phyloP scores from a whole-genome alignment of 2,329 filamentous ascomycete genomes.

The Monilinia vaccinii-corymbosi region DNA sequence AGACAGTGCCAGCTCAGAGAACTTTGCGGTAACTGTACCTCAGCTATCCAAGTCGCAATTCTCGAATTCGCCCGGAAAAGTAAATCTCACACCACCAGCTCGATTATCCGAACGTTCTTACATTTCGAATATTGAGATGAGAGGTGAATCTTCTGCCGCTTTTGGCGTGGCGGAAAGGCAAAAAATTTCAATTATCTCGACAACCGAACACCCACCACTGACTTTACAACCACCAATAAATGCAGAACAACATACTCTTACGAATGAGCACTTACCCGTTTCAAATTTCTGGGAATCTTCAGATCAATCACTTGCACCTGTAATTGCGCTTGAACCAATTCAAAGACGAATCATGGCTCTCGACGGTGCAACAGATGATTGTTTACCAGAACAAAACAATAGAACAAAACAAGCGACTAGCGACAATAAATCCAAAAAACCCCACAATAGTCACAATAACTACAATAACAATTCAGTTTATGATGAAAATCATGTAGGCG shows the following conservation, averaged over 20 bases:
- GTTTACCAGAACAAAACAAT: background rate
- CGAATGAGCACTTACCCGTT: background rate
- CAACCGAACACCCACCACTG: background rate
- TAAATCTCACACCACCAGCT: background rate
- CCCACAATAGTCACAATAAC: background rate
- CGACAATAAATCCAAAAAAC: background rate
- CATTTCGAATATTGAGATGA: background rate
- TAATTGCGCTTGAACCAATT: background rate
- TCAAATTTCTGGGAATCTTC: background rate
- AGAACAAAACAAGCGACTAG: background rate
- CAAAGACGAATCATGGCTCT: background rate
- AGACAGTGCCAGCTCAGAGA: no score
- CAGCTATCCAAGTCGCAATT: background rate
- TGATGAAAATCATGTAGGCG: background rate
- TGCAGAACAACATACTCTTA: background rate
- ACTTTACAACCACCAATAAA: background rate
- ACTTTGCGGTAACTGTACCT: background rate
- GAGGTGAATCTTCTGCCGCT: background rate
- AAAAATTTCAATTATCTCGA: background rate
- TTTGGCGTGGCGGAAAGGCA: background rate
- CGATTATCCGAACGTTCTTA: slow-evolving; percentile 1
- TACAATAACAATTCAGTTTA: background rate
- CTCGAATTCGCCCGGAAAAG: background rate
- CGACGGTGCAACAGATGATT: slow-evolving; percentile 2
- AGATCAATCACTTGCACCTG: background rate